Evolutionary conservation across 2,329 filamentous ascomycete genomes (phyloP), one percentile per base, ranked within the genome.

Genomic region (Dothidotthia symphoricarpi): DNA sequence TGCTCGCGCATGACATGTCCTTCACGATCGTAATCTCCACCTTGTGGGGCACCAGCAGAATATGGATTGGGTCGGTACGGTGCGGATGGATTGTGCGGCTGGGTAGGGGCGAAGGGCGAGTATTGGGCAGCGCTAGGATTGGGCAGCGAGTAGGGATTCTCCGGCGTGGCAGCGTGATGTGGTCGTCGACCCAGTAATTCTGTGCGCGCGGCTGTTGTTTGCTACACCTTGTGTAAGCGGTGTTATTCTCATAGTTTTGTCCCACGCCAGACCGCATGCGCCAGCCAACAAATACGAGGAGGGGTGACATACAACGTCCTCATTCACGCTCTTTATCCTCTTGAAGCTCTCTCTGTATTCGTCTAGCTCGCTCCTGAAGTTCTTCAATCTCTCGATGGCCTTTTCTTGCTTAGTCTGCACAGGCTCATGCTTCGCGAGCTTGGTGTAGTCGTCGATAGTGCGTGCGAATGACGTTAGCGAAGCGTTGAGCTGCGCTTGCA

Each of bases 351-450:
- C 69, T 24, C 88, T 80, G 64, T 89, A 95, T 37, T 90, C 87
- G 34, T 82, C 71, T 3, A 97, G 78, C 61, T 97, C 91, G 28
- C 77, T 69, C 41, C 88, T 83, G 69, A 98, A 98, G 56, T 82
- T 88, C 67, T 86, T 86, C 41, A 95, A 77, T 29, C 93, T 81
- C 62, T 94, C 88, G 49, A 81, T 76, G 1, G 91, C 93, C 62
- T 97, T 95, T 43, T 93, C 85, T 55, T 95, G 87, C 70, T 97
- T 98, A 43, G 87, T 85, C 4, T 86, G 79, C 39, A 95, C 90
- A 22, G 95, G 81, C 68, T 98, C 93, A 57, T 91, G 86, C 51
- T 87, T 86, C 1, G 90, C 85, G 19, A 95, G 81, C 38, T 79
- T 78, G 58, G 85, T 81, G 74, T 98, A 98, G 63, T 96, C 90